A percentile compares a stretch with the other conserved stretches of the same genome.
Evolutionary conservation across 768 basidiomycete genomes (phyloP).

Genomic region (Pulveroboletus ravenelii): DNA sequence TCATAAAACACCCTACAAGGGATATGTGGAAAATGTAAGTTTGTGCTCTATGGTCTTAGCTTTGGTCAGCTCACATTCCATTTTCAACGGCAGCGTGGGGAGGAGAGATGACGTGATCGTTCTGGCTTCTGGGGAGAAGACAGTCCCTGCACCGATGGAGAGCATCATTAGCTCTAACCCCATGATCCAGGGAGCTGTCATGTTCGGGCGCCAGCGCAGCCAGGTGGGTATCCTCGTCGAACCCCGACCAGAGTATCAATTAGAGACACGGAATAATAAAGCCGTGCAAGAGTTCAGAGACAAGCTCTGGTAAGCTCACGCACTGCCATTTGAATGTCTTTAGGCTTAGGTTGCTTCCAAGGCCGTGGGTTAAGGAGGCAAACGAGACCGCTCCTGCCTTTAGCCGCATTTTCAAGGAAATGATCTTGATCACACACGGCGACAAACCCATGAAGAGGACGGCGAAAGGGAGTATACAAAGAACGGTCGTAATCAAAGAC

Average conservation of each 20-base stretch:
- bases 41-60: neutral
- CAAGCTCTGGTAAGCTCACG: slow-evolving; percentile 19
- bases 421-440: slow-evolving; percentile 41
- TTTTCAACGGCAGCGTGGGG: slow-evolving; percentile 29
- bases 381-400: slow-evolving; percentile 36
- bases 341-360: too few species aligned
- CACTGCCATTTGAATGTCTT: too few species aligned
- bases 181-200: slow-evolving; percentile 18
- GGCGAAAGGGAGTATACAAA: slow-evolving; percentile 25
- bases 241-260: slow-evolving; percentile 14
- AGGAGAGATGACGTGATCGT: slow-evolving; percentile 33
- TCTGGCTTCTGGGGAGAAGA: slow-evolving; percentile 32
- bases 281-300: slow-evolving; percentile 12
- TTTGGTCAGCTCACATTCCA: neutral
- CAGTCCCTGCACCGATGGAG: slow-evolving; percentile 32
- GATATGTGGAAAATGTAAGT: slow-evolving; percentile 40
- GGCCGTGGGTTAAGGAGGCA: slow-evolving; percentile 23
- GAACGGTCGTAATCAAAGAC: slow-evolving; percentile 13
- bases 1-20: slow-evolving; percentile 40
- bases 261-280: neutral
- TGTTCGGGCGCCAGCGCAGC: slow-evolving; percentile 30
- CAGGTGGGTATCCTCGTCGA: slow-evolving; percentile 31
- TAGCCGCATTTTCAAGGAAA: slow-evolving; percentile 45
- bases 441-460: slow-evolving; percentile 40
- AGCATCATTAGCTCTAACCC: slow-evolving; percentile 16